Percentiles rank a stretch among this genome's conserved stretches.
Evolutionary conservation across 225 moss, liverwort and hornwort genomes (phyloP).

Genomic region (Marchantia polymorpha): DNA sequence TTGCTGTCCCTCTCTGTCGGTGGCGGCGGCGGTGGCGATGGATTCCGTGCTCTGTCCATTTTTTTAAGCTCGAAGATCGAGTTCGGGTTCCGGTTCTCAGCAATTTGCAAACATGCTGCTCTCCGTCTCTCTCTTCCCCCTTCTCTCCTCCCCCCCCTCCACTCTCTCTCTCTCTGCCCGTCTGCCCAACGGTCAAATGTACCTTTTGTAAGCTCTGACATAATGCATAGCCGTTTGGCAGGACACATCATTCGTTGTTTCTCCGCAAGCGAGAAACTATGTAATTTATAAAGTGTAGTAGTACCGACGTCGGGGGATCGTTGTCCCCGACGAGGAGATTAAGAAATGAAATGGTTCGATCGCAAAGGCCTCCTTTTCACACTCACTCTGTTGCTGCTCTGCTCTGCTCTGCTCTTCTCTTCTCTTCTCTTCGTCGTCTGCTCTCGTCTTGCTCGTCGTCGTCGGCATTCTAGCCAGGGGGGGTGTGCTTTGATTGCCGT

Average conservation of each 20-base stretch:
- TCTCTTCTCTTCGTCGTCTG: not conserved
- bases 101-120: not conserved
- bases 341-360: not conserved
- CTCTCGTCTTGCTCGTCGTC: not conserved
- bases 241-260: not conserved
- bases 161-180: too few relatives aligned
- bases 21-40: too few relatives aligned
- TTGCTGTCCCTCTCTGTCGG: too few relatives aligned
- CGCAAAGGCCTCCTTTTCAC: too few relatives aligned
- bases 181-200: not conserved
- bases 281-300: not conserved
- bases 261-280: slow-evolving; percentile 1
- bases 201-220: not conserved
- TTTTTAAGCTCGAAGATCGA: slow-evolving; percentile 16
- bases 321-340: not conserved
- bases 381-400: not conserved
- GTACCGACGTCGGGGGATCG: not conserved
- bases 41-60: slow-evolving; percentile 1
- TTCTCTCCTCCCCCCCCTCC: too few relatives aligned
- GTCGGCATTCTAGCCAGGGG: not conserved
- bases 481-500: too few relatives aligned
- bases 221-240: not conserved
- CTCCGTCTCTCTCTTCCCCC: too few relatives aligned
- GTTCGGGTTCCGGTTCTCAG: slow-evolving; percentile 4
- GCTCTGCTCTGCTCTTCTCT: not conserved